Evolutionary conservation across 2,329 filamentous ascomycete species (phyloP), one percentile per base, ranked within the genome.

Genomic region (Lecanosticta acicola): DNA sequence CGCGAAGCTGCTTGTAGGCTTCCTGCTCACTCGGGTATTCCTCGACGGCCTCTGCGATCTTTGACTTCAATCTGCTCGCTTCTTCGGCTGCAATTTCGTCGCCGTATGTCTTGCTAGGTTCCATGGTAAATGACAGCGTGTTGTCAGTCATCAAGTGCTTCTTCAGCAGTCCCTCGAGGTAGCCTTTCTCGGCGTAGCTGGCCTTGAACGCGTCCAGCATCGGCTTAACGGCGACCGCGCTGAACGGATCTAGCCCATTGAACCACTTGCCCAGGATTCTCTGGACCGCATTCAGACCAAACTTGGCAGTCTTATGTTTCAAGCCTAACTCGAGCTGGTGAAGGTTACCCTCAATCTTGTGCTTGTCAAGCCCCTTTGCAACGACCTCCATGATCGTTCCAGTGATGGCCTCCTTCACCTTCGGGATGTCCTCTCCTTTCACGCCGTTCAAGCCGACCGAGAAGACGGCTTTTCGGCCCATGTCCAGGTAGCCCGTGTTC

Each of bases 231-330:
- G 88, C 85, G 29, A 98, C 73, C 10, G 87, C 83, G 55, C 94
- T 83, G 67, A 97, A 94, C 0, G 93, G 91, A 64, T 97, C 87
- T 3, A 89, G 82, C 3, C 91, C 93, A 46, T 93, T 94, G 68
- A 98, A 97, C 93, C 93, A 98, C 48, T 85, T 84, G 1, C 88
- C 85, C 63, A 94, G 87, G 5, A 96, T 76, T 34, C 91, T 81
- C 58, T 95, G 87, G 67, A 98, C 80, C 43, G 97, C 79, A 14
- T 84, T 83, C 76, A 96, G 87, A 11, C 93, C 93, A 62, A 98
- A 98, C 60, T 85, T 89, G 44, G 93, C 87, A 0, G 89, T 96
- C 74, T 97, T 97, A 71, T 98, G 89, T 70, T 96, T 96, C 39
- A 97, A 71, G 0, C 83, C 78, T n/a, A 98, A 76, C 64, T 98